A percentile compares a stretch with the other conserved stretches of the same genome.
These are phyloP conservation scores for Triadica sebifera DNA, from an alignment of 345 rosid species.

Conservation along the genomic window DNA sequence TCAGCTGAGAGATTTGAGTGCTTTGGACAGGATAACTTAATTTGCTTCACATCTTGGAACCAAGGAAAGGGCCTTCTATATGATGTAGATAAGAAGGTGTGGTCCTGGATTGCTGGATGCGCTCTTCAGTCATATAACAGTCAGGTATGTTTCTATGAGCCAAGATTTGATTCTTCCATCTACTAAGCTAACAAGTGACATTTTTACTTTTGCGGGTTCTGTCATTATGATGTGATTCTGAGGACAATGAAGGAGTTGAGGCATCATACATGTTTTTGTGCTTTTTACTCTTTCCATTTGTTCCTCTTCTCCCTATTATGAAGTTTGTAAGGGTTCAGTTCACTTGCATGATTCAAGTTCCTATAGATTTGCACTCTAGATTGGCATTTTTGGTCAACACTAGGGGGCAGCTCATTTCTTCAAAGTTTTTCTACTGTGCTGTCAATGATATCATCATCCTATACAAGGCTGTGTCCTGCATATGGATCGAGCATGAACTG, in stretches of 20 bases:
- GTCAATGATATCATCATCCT: slow-evolving; percentile 6
- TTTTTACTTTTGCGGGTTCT: not conserved
- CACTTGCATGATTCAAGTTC: slow-evolving; percentile 4
- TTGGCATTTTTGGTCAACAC: not conserved
- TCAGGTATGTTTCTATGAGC: slow-evolving; percentile 96
- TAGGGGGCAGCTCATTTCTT: slow-evolving; percentile 16
- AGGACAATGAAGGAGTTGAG: slow-evolving; percentile 8
- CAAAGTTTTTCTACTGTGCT: not conserved
- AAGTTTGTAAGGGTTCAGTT: not conserved
- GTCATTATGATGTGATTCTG: not conserved
- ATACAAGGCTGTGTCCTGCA: slow-evolving; percentile 1
- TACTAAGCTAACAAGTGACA: slow-evolving; percentile 21
- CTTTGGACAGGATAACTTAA: slow-evolving; percentile 93
- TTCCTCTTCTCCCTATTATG: too few relatives aligned
- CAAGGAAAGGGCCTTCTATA: slow-evolving; percentile 90
- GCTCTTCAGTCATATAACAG: slow-evolving; percentile 95
- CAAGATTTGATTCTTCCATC: slow-evolving; percentile 83
- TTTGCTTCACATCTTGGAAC: slow-evolving; percentile 98
- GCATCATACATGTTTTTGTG: slow-evolving; percentile 10
- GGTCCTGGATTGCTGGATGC: slow-evolving; percentile 97
- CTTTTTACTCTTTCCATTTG: not conserved
- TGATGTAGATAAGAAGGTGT: slow-evolving; percentile 82
- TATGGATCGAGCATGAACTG: not conserved
- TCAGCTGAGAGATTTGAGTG: slow-evolving; percentile 98
- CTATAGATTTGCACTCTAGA: slow-evolving; percentile 1